phyloP scores from a whole-genome alignment of 2,329 filamentous ascomycete genomes.

The Hortaea sp. region DNA sequence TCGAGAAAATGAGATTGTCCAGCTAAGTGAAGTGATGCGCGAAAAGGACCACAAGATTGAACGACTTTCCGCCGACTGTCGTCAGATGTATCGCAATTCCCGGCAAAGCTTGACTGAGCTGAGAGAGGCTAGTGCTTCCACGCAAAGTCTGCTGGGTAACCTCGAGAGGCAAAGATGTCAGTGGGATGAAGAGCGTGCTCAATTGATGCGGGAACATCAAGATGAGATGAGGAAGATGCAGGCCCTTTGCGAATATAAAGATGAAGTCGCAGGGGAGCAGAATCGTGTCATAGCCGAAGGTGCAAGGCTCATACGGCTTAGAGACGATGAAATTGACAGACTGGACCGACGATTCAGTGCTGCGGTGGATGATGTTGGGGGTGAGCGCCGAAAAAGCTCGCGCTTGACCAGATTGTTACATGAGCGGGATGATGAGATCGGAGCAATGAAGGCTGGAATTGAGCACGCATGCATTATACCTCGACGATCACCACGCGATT shows the following conservation, averaged over 20 bases:
- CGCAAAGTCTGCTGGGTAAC: background rate
- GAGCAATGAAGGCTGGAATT: slow-evolving; percentile 6
- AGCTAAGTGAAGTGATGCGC: slow-evolving; percentile 1
- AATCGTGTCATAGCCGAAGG: slow-evolving; percentile 17
- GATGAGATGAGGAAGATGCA: slow-evolving; percentile 4
- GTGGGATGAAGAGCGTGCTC: background rate
- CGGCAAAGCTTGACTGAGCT: background rate
- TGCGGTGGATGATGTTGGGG: slow-evolving; percentile 8
- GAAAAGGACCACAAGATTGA: slow-evolving; percentile 10
- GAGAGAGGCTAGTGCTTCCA: background rate
- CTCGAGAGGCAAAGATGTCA: background rate
- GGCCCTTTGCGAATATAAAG: slow-evolving; percentile 17
- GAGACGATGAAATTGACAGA: slow-evolving; percentile 13
- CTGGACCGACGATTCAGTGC: slow-evolving; percentile 8
- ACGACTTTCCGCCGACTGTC: background rate
- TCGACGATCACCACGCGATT: background rate
- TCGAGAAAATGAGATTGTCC: slow-evolving; percentile 7
- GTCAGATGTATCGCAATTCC: background rate
- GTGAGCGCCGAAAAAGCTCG: slow-evolving; percentile 7
- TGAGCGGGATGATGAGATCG: slow-evolving; percentile 5
- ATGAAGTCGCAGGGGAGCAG: slow-evolving; percentile 14
- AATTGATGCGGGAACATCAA: background rate
- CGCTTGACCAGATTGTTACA: slow-evolving; percentile 9
- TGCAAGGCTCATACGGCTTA: slow-evolving; percentile 11
- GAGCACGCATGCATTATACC: background rate